Conservation (phyloP, 495 filamentous ascomycete genomes). For the Annulohypoxylon moriforme region DNA sequence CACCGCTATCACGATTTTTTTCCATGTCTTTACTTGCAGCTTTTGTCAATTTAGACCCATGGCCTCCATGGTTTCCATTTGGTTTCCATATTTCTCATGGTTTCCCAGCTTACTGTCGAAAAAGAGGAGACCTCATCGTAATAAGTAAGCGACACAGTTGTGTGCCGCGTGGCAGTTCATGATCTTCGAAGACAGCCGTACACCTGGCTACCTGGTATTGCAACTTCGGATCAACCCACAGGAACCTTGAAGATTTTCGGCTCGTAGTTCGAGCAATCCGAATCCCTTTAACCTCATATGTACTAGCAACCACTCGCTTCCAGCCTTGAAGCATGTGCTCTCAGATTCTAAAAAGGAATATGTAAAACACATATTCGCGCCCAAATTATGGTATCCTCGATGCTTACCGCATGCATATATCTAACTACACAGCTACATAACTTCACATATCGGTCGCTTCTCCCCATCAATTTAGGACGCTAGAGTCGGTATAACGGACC, state of each 20-base stretch:
- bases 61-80: neutral
- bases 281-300: neutral
- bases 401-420: neutral
- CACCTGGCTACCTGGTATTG: slow-evolving; percentile 21
- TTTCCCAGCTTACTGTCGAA: slow-evolving; percentile 16
- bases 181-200: slow-evolving; percentile 11
- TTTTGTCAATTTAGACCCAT: slow-evolving; percentile 33
- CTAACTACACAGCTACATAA: neutral
- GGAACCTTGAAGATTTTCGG: slow-evolving; percentile 10
- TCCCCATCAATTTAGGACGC: slow-evolving; percentile 7
- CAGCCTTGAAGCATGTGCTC: neutral
- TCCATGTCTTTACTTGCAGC: slow-evolving; percentile 32
- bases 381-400: neutral
- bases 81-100: neutral
- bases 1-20: slow-evolving; percentile 25
- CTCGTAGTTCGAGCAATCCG: slow-evolving; percentile 17
- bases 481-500: slow-evolving; percentile 28
- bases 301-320: neutral
- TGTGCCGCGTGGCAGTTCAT: slow-evolving; percentile 33
- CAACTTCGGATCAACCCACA: slow-evolving; percentile 16
- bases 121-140: slow-evolving; percentile 23
- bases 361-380: neutral
- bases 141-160: slow-evolving; percentile 26
- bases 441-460: slow-evolving; percentile 11
- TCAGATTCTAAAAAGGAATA: neutral